Percentiles rank a stretch among this genome's conserved stretches.
Evolutionary conservation across 176 grass and related monocot genomes (phyloP).

Genomic region (Carex cristatella): DNA sequence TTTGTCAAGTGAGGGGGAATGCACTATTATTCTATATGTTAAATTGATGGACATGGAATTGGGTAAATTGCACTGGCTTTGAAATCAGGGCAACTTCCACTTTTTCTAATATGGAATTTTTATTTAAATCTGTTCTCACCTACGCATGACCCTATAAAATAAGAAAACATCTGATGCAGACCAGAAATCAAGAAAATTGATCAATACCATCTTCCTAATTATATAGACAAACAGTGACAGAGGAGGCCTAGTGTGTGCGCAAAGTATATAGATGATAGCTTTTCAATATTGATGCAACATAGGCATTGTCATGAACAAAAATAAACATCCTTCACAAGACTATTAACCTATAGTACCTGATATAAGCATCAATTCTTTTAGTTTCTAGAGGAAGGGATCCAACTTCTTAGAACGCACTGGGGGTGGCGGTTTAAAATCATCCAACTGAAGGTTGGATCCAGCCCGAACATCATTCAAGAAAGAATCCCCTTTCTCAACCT

Average conservation of each 20-base stretch:
- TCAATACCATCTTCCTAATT: background rate
- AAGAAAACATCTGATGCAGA: background rate
- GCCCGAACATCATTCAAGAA: constrained; percentile 59
- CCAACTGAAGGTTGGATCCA: constrained; percentile 62
- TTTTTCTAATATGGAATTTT: background rate
- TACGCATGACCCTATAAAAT: background rate
- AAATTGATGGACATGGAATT: background rate
- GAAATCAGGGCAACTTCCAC: background rate
- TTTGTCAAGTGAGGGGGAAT: background rate
- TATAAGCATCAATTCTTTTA: constrained; percentile 19
- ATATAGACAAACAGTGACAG: background rate
- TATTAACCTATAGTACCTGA: constrained; percentile 29
- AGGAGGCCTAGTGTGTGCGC: background rate
- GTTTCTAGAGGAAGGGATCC: constrained; percentile 66
- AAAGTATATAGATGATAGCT: background rate
- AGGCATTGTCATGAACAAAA: background rate
- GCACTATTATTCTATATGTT: background rate
- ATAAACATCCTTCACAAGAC: constrained; percentile 26
- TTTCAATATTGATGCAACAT: background rate
- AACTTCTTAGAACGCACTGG: constrained; percentile 46
- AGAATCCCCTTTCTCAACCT: constrained; percentile 52
- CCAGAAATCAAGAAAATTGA: background rate
- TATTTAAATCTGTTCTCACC: background rate
- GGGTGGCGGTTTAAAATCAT: constrained; percentile 64
- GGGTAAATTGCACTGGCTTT: background rate